phyloP scores from a whole-genome alignment of 352 stramenopile species.

The Globisporangium carolinianum region DNA sequence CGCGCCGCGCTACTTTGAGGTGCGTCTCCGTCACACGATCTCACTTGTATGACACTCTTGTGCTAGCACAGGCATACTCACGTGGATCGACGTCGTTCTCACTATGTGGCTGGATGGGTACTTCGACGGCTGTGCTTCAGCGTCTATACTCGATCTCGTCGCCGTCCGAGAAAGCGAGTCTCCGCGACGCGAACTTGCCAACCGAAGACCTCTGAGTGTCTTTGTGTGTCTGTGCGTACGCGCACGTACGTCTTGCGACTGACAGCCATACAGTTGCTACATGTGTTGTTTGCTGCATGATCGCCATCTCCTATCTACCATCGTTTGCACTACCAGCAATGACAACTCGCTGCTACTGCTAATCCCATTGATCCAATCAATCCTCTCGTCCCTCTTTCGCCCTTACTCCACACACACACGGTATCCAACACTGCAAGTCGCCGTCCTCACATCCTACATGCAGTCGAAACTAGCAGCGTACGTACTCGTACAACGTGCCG shows the following conservation, averaged over 20 bases:
- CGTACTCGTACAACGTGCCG: no score
- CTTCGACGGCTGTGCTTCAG: constrained; percentile 12
- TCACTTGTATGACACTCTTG: background rate
- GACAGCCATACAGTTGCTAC: no score
- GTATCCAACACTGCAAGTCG: background rate
- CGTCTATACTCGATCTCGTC: constrained; percentile 67
- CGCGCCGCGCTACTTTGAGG: constrained; percentile 72
- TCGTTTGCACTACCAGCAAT: no score
- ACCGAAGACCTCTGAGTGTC: constrained; percentile 43
- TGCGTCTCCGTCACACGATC: constrained; percentile 13
- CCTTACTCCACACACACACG: background rate
- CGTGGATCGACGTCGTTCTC: no score
- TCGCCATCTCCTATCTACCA: no score
- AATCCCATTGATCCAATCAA: background rate
- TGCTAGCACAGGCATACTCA: background rate
- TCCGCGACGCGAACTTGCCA: constrained; percentile 52
- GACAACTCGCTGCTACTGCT: background rate
- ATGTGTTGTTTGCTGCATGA: no score
- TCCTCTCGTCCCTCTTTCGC: background rate
- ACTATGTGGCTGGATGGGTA: no score
- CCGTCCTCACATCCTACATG: no score
- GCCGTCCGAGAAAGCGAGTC: constrained; percentile 54
- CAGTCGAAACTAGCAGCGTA: no score
- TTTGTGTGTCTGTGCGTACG: background rate
- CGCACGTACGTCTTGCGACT: background rate